These are phyloP conservation scores for Elsinoe arachidis DNA, from an alignment of 2,329 filamentous ascomycete species.

Conservation along the genomic window DNA sequence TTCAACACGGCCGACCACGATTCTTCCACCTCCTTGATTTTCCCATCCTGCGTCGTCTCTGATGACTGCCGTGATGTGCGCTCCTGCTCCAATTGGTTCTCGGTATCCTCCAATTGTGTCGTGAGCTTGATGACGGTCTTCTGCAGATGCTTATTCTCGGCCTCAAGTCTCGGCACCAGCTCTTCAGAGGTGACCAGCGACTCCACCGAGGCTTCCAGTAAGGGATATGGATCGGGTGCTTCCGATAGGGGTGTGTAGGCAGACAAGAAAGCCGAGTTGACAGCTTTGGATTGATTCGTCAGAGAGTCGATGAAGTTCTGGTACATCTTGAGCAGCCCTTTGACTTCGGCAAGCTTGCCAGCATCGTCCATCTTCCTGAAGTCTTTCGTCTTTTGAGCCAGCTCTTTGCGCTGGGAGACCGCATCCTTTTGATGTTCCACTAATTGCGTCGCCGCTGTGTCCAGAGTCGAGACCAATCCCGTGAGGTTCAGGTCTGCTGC, in stretches of 20 bases:
- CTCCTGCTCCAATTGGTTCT: constrained; percentile 72
- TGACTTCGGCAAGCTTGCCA: constrained; percentile 78
- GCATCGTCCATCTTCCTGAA: constrained; percentile 90
- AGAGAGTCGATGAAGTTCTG: constrained; percentile 95
- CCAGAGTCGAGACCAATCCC: constrained; percentile 72
- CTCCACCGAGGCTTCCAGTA: constrained; percentile 93
- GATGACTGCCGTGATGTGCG: constrained; percentile 61
- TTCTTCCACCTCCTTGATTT: constrained; percentile 79
- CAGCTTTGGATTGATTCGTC: constrained; percentile 89
- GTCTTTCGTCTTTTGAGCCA: constrained; percentile 98
- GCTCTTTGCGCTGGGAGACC: constrained; percentile 89
- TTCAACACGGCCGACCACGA: constrained; percentile 85
- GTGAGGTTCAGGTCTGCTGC: constrained; percentile 73
- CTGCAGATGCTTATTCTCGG: constrained; percentile 83
- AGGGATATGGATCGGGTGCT: constrained; percentile 89
- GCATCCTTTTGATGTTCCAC: constrained; percentile 88
- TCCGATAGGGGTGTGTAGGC: constrained; percentile 90
- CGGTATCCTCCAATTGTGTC: constrained; percentile 71
- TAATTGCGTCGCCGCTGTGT: constrained; percentile 90
- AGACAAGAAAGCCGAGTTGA: constrained; percentile 86
- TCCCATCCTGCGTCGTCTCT: constrained; percentile 67
- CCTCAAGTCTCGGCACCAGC: constrained; percentile 77
- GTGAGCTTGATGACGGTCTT: constrained; percentile 67
- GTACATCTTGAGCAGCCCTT: constrained; percentile 78
- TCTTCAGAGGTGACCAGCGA: constrained; percentile 88